Conservation (phyloP, 257 asterid species). For the Ilex aquifolium region DNA sequence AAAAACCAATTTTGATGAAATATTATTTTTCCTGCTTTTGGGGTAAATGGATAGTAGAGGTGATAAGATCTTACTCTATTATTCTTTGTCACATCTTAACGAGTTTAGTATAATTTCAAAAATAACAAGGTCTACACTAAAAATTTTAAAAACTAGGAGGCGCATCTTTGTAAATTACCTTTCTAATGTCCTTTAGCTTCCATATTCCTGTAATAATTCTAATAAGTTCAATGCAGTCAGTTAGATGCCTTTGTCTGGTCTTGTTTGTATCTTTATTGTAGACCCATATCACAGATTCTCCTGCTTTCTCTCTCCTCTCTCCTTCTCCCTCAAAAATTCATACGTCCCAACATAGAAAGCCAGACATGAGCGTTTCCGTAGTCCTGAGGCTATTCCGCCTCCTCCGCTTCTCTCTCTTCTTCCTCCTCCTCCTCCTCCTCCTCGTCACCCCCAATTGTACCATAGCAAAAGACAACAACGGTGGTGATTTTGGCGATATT, state of each 20-base stretch:
- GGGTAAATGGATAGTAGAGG: too few relatives aligned
- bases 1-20: too few relatives aligned
- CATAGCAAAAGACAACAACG: background rate
- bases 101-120: too few relatives aligned
- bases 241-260: background rate
- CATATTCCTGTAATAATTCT: background rate
- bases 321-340: background rate
- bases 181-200: background rate
- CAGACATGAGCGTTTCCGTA: slow-evolving; percentile 31
- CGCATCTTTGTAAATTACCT: background rate
- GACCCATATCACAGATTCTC: background rate
- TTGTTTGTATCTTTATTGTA: background rate
- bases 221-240: background rate
- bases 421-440: slow-evolving; percentile 5
- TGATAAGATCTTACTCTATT: too few relatives aligned
- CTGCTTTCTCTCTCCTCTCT: background rate
- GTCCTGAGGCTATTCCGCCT: slow-evolving; percentile 12
- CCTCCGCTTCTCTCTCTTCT: slow-evolving; percentile 11
- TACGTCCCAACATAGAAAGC: background rate
- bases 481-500: slow-evolving; percentile 1
- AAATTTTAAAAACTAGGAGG: background rate
- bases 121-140: too few relatives aligned
- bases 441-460: background rate
- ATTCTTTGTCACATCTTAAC: too few relatives aligned
- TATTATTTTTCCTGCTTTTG: too few relatives aligned